Base-by-base conservation (phyloP, 441 rosid species). In the Adansonia madagascariensis region DNA sequence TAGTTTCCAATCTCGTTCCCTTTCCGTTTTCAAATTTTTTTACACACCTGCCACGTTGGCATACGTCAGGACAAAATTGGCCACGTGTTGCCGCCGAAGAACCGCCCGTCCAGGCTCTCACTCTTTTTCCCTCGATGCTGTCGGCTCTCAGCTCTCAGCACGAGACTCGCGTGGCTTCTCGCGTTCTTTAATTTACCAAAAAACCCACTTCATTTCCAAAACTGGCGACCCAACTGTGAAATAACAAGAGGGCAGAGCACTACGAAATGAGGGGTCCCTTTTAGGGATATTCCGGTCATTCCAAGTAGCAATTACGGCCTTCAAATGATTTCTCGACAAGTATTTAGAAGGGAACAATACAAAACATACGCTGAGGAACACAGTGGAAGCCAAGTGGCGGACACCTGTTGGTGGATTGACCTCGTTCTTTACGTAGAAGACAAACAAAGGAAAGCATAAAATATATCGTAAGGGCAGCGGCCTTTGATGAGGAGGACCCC, bases 371-470 rank as follows among this genome's bases (percentile, higher is more conserved):
- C 0, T 15, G 8, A 69, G 52, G 69, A 56, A 31, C 69, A 75
- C 77, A 77, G 80, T 71, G 74, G 63, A 74, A 49, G 17, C 49
- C 64, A 86, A 85, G 86, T 87, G 91, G 75, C 75, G 0, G 9
- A 0, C 2, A 0, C 0, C 0, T 27, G 75, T 83, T 91, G 87
- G 91, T 15, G 64, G 74, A 39, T 39, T 8, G 56, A 74, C 6
- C 49, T 22, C 55, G 85, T 65, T 80, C 92, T 88, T 90, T 80
- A 88, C 94, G 86, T 90, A 84, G 87, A 92, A 83, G 90, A 79
- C 56, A 90, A 88, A 83, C 85, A 74, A 56, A 3, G 22, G 31
- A 24, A 24, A 24, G 27, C 1, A 24, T 24, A 24, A 24, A 24
- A 24, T 24, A 24, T 24, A 24, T 24, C 27, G 27, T 24, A 24